Percentiles rank a stretch among this genome's conserved stretches.
Evolutionary conservation across 257 asterid genomes (phyloP).

Genomic region (Solanum medicagineum): DNA sequence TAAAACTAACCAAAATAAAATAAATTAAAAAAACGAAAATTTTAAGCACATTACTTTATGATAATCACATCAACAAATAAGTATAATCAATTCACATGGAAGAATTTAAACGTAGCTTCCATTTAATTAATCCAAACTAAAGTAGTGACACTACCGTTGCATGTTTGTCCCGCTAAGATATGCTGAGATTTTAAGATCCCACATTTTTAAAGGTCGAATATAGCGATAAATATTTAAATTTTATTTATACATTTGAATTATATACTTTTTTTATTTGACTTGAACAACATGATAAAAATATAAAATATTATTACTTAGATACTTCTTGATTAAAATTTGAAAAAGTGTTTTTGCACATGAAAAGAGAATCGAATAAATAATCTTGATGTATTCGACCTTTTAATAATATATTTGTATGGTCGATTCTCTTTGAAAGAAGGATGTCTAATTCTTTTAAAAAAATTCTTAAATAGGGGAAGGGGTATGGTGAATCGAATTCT

Average conservation of each 20-base stretch:
- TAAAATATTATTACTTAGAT: background rate
- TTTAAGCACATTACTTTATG: background rate
- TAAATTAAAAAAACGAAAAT: background rate
- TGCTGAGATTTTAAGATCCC: background rate
- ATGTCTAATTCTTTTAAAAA: background rate
- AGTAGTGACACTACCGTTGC: background rate
- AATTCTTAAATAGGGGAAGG: too few relatives aligned
- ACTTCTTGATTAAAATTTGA: accelerated
- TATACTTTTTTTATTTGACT: background rate
- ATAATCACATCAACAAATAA: background rate
- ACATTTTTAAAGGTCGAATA: background rate
- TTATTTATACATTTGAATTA: background rate
- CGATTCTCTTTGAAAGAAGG: background rate
- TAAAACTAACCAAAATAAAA: background rate
- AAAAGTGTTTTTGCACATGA: background rate
- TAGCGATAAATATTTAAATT: background rate
- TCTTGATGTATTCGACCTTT: background rate
- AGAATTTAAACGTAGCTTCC: background rate
- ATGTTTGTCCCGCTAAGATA: background rate
- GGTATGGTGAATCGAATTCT: too few relatives aligned
- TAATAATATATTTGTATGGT: background rate
- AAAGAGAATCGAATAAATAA: background rate
- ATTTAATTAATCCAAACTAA: background rate
- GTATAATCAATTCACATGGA: background rate
- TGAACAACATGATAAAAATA: background rate